Conservation (phyloP, 2,329 filamentous ascomycete species). For the Graphilbum sp. region DNA sequence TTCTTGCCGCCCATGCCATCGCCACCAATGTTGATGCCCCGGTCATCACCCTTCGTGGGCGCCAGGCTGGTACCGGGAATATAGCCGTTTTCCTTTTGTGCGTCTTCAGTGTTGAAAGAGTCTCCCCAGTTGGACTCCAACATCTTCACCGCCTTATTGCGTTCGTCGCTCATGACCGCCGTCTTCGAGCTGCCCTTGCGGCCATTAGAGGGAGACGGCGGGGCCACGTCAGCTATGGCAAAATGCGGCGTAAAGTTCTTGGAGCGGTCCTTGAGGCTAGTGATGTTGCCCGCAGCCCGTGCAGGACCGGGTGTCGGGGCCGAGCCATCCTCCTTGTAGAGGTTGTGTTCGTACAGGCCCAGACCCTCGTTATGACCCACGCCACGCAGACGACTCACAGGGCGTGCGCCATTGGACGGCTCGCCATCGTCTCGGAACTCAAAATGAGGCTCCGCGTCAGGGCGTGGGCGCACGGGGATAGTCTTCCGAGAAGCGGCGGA, state of each 20-base stretch:
- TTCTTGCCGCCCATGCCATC: constrained; percentile 51
- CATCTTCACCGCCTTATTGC: constrained; percentile 54
- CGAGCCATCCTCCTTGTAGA: constrained; percentile 44
- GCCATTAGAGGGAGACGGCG: constrained; percentile 22
- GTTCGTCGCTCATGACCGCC: constrained; percentile 35
- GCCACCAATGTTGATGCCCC: constrained; percentile 33
- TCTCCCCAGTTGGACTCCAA: constrained; percentile 49
- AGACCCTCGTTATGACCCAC: constrained; percentile 50
- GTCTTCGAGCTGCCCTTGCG: constrained; percentile 10
- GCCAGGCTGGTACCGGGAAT: constrained; percentile 12
- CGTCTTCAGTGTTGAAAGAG: constrained; percentile 24
- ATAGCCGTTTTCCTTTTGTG: constrained; percentile 33
- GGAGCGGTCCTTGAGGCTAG: constrained; percentile 54
- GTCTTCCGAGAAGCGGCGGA: constrained; percentile 28
- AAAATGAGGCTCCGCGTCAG: constrained; percentile 70
- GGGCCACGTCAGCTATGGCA: constrained; percentile 53
- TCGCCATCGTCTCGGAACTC: constrained; percentile 63
- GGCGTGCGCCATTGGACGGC: constrained; percentile 32
- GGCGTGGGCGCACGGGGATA: constrained; percentile 50
- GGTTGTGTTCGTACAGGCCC: constrained; percentile 60
- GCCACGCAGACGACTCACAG: constrained; percentile 30
- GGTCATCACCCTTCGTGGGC: constrained; percentile 10
- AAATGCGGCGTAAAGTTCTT: constrained; percentile 72
- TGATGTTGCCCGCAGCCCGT: constrained; percentile 45
- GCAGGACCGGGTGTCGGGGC: constrained; percentile 18